Percentiles rank a stretch among this genome's conserved stretches.
Conservation (phyloP, 2,329 filamentous ascomycete species). For the Fusarium devonianum region DNA sequence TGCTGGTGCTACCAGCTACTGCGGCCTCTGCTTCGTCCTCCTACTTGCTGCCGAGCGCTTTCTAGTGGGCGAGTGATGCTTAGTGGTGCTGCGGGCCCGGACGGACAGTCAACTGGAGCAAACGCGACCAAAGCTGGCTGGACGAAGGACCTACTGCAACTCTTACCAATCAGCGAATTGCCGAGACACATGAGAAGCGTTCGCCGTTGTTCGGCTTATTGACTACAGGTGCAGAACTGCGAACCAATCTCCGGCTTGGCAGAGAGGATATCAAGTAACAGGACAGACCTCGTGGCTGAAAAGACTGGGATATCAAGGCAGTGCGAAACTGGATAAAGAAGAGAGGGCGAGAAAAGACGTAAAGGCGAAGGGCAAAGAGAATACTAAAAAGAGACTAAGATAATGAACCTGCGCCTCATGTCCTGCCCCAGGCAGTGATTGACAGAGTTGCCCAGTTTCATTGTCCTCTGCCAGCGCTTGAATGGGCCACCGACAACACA, state of each 20-base stretch:
- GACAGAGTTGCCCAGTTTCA: constrained; percentile 32
- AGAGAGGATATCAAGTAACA: constrained; percentile 4
- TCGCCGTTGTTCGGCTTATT: constrained; percentile 19
- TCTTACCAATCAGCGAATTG: constrained; percentile 27
- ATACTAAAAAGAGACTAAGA: constrained; percentile 2
- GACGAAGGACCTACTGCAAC: constrained; percentile 13
- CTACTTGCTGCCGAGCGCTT: constrained; percentile 9
- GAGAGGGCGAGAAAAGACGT: constrained; percentile 1
- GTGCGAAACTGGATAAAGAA: constrained; percentile 4
- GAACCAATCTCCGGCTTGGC: constrained; percentile 19
- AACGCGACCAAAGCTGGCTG: constrained; percentile 39
- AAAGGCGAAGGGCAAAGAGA: constrained; percentile 10
- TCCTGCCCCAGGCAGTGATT: constrained; percentile 24
- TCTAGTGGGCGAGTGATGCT: constrained; percentile 21
- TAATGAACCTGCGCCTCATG: constrained; percentile 34
- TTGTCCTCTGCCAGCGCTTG: constrained; percentile 34
- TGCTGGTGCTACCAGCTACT: constrained; percentile 12
- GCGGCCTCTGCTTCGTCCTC: constrained; percentile 22
- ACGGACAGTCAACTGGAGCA: constrained; percentile 24
- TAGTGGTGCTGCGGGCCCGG: constrained; percentile 24
- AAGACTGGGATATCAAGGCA: neutral
- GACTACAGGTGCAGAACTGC: constrained; percentile 11
- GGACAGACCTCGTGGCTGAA: neutral
- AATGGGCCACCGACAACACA: constrained; percentile 31
- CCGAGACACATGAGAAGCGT: constrained; percentile 39